Conservation (phyloP, 805 yeast genomes). For the Pichia sporocuriosa region DNA sequence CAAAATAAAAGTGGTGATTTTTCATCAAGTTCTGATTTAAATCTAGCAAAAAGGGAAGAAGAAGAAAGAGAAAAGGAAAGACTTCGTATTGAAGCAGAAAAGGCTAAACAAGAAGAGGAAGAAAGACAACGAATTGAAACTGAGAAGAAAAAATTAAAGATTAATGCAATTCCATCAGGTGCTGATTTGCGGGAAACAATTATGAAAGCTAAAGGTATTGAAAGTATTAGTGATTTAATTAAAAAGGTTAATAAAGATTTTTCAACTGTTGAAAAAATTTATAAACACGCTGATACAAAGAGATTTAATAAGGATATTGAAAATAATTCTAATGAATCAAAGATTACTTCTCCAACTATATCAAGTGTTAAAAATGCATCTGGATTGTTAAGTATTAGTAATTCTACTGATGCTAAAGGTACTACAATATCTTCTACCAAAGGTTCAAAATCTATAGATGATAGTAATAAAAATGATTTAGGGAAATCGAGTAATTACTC, state of each 20-base stretch:
- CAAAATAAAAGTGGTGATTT: constrained; percentile 5
- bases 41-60: neutral
- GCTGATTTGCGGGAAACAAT: constrained; percentile 52
- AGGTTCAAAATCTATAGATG: too few species aligned
- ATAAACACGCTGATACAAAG: constrained; percentile 16
- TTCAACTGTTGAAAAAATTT: constrained; percentile 23
- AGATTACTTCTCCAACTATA: neutral
- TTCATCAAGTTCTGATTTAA: constrained; percentile 2
- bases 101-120: constrained; percentile 3
- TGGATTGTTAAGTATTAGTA: too few species aligned
- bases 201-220: constrained; percentile 69
- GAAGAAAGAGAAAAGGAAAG: constrained; percentile 8
- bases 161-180: constrained; percentile 44
- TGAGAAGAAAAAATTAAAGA: constrained; percentile 18
- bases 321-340: neutral
- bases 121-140: constrained; percentile 8
- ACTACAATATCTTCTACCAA: neutral
- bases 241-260: constrained; percentile 52
- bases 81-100: constrained; percentile 5
- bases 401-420: neutral
- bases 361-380: neutral
- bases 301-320: neutral
- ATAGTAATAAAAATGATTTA: too few species aligned
- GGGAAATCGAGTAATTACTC: too few species aligned
- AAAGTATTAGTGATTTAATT: constrained; percentile 60